Percentiles rank a stretch among this genome's conserved stretches.
phyloP scores from a whole-genome alignment of 116 monocot genomes.

The Thalassia testudinum region DNA sequence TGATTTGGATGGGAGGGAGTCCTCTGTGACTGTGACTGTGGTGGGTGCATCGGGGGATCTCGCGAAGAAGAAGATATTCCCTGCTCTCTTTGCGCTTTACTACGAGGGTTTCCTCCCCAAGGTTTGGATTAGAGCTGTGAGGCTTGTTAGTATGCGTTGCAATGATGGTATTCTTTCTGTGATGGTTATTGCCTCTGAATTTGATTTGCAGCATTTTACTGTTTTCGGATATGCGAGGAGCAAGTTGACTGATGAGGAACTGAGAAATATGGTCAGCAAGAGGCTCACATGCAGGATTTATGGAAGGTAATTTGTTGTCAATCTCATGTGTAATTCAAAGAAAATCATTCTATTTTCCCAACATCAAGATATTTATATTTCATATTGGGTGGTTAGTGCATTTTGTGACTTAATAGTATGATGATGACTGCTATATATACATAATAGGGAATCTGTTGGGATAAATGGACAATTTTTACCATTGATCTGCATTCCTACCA shows the following conservation, averaged over 20 bases:
- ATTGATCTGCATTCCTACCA: no score
- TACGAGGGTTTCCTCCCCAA: conserved; percentile 89
- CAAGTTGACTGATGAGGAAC: conserved; percentile 85
- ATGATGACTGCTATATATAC: no score
- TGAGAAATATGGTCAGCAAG: conserved; percentile 75
- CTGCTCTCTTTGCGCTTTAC: conserved; percentile 83
- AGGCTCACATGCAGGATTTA: conserved; percentile 93
- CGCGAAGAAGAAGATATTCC: conserved; percentile 91
- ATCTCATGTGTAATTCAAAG: no score
- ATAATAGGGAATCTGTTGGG: no score
- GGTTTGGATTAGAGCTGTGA: conserved; percentile 14
- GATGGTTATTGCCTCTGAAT: conserved; percentile 59
- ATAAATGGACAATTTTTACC: no score
- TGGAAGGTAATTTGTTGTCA: conserved; percentile 38
- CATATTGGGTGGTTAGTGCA: no score
- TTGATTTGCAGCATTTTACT: conserved; percentile 65
- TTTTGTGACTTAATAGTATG: no score
- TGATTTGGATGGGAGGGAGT: conserved; percentile 13
- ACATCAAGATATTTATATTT: no score
- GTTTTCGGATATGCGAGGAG: conserved; percentile 90
- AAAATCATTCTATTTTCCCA: no score
- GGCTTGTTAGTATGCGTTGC: no score
- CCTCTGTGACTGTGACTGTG: conserved; percentile 71
- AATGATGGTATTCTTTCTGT: no score
- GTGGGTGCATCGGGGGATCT: conserved; percentile 90